A percentile compares a stretch with the other conserved stretches of the same genome.
Conservation (phyloP, 164 flowering plant genomes). For the Euptelea pleiosperma region DNA sequence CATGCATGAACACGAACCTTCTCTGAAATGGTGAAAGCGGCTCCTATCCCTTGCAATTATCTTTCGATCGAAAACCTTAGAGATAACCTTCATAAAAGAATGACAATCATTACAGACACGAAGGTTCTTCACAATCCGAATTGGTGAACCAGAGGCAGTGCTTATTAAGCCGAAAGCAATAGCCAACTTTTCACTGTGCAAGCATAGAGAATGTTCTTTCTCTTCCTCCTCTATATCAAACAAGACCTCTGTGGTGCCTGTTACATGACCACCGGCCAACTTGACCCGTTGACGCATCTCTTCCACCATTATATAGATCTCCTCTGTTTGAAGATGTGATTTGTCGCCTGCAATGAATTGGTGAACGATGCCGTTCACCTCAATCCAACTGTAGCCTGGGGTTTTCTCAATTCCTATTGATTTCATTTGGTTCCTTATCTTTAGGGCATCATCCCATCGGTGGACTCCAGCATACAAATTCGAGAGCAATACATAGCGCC, state of each 20-base stretch:
- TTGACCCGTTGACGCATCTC: constrained; percentile 29
- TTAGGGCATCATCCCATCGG: constrained; percentile 19
- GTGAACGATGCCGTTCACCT: constrained; percentile 25
- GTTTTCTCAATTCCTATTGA: constrained; percentile 17
- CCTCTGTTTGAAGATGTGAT: constrained; percentile 23
- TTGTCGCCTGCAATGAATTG: constrained; percentile 36
- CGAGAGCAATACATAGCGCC: constrained; percentile 19
- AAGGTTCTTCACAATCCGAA: constrained; percentile 37
- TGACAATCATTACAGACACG: constrained; percentile 41
- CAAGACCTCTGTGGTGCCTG: constrained; percentile 25
- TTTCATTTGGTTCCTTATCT: constrained; percentile 20
- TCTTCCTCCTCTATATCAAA: constrained; percentile 35
- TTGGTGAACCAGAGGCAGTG: constrained; percentile 22
- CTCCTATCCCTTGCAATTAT: constrained; percentile 35
- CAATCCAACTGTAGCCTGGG: constrained; percentile 26
- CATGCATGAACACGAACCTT: constrained; percentile 36
- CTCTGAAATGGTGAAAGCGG: constrained; percentile 39
- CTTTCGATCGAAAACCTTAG: constrained; percentile 24
- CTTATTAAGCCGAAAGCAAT: constrained; percentile 33
- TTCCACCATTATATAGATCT: constrained; percentile 29
- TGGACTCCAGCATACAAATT: constrained; percentile 23
- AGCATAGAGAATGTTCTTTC: constrained; percentile 20
- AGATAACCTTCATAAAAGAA: constrained; percentile 28
- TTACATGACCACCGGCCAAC: constrained; percentile 25
- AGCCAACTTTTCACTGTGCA: constrained; percentile 39